phyloP scores from a whole-genome alignment of 345 rosid genomes.

The Xanthoceras sorbifolium region DNA sequence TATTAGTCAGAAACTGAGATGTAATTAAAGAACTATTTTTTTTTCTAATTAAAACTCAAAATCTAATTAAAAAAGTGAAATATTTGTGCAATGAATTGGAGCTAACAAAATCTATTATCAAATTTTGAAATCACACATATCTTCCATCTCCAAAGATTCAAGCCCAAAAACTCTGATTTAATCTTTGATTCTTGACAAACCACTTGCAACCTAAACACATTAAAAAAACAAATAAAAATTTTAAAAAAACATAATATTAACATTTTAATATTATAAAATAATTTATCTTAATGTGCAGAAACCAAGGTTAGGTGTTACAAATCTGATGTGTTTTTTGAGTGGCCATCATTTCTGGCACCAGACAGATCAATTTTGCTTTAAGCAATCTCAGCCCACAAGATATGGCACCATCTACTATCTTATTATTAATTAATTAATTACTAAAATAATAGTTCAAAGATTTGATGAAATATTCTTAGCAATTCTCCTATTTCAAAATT shows the following conservation, averaged over 20 bases:
- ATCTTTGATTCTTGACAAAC: background rate
- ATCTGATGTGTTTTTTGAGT: background rate
- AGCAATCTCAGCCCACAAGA: constrained; percentile 1
- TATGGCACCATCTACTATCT: background rate
- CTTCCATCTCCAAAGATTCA: background rate
- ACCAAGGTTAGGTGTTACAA: background rate
- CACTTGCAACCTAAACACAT: background rate
- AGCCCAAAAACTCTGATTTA: background rate
- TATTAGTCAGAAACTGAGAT: too few relatives aligned
- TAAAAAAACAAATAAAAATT: too few relatives aligned
- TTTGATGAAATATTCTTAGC: background rate
- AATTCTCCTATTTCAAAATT: background rate
- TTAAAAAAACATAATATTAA: too few relatives aligned
- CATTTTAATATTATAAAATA: background rate
- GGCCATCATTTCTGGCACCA: background rate
- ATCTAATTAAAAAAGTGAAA: too few relatives aligned
- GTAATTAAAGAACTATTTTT: too few relatives aligned
- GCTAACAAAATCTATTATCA: background rate
- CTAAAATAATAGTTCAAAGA: background rate
- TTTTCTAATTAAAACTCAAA: too few relatives aligned
- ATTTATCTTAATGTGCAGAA: background rate
- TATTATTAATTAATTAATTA: background rate
- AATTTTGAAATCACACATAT: background rate
- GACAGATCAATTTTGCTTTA: constrained; percentile 12
- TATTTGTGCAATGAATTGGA: background rate